phyloP scores from a whole-genome alignment of 306 rosid species.

The Erythrophleum fordii region DNA sequence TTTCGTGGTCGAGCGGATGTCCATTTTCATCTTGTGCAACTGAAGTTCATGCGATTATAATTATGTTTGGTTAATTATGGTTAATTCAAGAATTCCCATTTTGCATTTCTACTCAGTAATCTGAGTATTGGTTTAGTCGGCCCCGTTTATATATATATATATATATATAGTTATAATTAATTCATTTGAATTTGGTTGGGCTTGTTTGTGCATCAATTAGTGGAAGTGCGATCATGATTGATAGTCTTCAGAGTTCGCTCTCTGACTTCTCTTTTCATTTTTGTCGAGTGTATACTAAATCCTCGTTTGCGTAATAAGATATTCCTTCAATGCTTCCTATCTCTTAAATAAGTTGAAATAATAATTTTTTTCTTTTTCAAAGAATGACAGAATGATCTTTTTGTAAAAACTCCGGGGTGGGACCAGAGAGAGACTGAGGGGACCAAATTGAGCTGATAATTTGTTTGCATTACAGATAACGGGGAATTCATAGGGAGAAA shows the following conservation, averaged over 20 bases:
- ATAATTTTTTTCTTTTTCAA: neutral
- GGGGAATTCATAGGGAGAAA: neutral
- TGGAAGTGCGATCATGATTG: neutral
- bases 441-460: neutral
- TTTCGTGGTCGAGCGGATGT: neutral
- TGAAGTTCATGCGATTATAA: neutral
- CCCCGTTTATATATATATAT: neutral
- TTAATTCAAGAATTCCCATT: neutral
- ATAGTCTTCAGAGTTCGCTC: neutral
- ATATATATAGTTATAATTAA: neutral
- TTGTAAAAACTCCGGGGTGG: no score
- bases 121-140: neutral
- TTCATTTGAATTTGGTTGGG: constrained; percentile 10
- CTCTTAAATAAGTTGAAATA: neutral
- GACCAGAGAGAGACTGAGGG: neutral
- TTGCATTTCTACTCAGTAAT: neutral
- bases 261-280: neutral
- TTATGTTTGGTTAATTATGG: neutral
- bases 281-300: neutral
- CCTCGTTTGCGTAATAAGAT: neutral
- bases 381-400: neutral
- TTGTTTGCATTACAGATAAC: neutral
- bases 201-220: neutral
- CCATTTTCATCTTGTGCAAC: neutral
- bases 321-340: neutral